Evolutionary conservation across 2,329 filamentous ascomycete species (phyloP).

Genomic region (Eutypella sp.): DNA sequence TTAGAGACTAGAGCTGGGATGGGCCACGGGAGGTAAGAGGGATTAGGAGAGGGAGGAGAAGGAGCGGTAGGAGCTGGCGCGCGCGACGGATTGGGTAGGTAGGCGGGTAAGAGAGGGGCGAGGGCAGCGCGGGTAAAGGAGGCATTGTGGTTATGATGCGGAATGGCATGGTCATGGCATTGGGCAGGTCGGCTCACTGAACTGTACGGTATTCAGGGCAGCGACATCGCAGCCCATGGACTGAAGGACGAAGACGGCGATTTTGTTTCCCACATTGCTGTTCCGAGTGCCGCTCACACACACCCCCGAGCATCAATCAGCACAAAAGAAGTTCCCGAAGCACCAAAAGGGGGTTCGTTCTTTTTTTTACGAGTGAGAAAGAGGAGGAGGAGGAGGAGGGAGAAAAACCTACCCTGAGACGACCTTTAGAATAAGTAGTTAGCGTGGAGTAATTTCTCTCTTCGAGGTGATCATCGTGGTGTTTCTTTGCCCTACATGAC

Average conservation of each 20-base stretch:
- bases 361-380: too few relatives aligned
- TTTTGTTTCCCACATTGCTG: slow-evolving; percentile 97
- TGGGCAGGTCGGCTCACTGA: slow-evolving; percentile 60
- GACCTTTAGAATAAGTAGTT: slow-evolving; percentile 61
- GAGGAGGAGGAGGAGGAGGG: slow-evolving; percentile 4
- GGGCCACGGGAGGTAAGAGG: background rate
- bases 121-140: too few relatives aligned
- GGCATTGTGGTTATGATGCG: too few relatives aligned
- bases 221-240: slow-evolving; percentile 90
- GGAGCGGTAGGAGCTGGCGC: background rate
- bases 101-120: background rate
- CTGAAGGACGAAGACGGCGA: slow-evolving; percentile 93
- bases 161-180: too few relatives aligned
- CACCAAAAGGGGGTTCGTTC: slow-evolving; percentile 7
- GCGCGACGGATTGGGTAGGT: too few relatives aligned
- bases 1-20: background rate
- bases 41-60: background rate
- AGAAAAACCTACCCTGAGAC: slow-evolving; percentile 61
- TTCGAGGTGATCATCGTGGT: too few relatives aligned
- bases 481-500: too few relatives aligned
- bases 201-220: slow-evolving; percentile 93
- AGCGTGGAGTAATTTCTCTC: too few relatives aligned
- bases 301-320: slow-evolving; percentile 18
- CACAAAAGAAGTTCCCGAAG: slow-evolving; percentile 12
- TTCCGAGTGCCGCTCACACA: too few relatives aligned